Conservation (phyloP, 495 filamentous ascomycete genomes). For the Podospora anserina region DNA sequence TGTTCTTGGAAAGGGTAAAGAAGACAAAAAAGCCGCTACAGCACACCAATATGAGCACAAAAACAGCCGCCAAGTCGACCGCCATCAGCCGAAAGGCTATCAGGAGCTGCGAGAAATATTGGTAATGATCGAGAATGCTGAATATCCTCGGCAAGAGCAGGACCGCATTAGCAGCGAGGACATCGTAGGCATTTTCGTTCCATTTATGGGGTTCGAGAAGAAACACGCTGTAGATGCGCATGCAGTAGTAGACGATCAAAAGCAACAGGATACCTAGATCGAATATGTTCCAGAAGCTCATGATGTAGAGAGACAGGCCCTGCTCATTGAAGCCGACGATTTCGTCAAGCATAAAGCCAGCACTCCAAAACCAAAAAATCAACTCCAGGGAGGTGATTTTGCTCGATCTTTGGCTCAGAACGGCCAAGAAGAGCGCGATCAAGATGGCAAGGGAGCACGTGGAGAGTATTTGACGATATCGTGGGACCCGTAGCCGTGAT, state of each 20-base stretch:
- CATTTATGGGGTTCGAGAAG: slow-evolving; percentile 65
- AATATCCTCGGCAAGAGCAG: slow-evolving; percentile 87
- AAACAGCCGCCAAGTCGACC: slow-evolving; percentile 77
- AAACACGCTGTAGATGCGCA: slow-evolving; percentile 81
- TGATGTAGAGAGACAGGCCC: slow-evolving; percentile 89
- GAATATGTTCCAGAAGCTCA: slow-evolving; percentile 96
- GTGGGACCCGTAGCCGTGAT: slow-evolving; percentile 80
- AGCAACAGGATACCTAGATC: slow-evolving; percentile 85
- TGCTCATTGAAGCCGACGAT: slow-evolving; percentile 90
- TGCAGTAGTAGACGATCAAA: slow-evolving; percentile 80
- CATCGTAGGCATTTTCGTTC: slow-evolving; percentile 82
- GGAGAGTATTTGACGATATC: slow-evolving; percentile 84
- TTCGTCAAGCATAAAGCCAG: slow-evolving; percentile 95
- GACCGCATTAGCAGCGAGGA: slow-evolving; percentile 83
- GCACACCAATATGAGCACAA: slow-evolving; percentile 74
- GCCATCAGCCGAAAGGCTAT: slow-evolving; percentile 94
- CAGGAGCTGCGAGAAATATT: slow-evolving; percentile 89
- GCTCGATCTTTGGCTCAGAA: slow-evolving; percentile 64
- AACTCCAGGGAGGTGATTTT: slow-evolving; percentile 78
- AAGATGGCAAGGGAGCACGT: slow-evolving; percentile 79
- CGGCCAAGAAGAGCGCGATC: slow-evolving; percentile 77
- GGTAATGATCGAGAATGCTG: slow-evolving; percentile 87
- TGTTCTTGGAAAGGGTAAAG: slow-evolving; percentile 71
- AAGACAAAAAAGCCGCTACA: slow-evolving; percentile 95
- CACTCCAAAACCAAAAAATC: slow-evolving; percentile 94